A percentile compares a stretch with the other conserved stretches of the same genome.
phyloP scores from a whole-genome alignment of 2,329 filamentous ascomycete species.

The Dothistroma pini region DNA sequence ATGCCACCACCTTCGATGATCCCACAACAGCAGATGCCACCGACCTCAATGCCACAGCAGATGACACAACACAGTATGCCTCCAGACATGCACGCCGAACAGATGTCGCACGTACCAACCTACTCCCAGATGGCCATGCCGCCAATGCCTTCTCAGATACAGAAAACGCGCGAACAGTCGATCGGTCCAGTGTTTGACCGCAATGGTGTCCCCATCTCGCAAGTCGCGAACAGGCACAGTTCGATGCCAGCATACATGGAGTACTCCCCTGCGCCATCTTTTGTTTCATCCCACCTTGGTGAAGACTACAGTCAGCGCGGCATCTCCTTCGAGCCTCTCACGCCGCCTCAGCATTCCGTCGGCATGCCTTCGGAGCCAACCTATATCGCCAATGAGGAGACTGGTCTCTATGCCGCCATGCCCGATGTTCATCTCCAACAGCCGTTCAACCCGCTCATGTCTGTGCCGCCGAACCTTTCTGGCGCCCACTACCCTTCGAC shows the following conservation, averaged over 20 bases:
- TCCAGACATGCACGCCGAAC: constrained; percentile 57
- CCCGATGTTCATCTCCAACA: constrained; percentile 78
- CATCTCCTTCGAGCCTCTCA: constrained; percentile 94
- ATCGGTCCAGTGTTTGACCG: constrained; percentile 78
- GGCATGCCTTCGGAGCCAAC: constrained; percentile 83
- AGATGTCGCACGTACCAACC: constrained; percentile 59
- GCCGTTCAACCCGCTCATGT: constrained; percentile 82
- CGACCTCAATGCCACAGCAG: constrained; percentile 29
- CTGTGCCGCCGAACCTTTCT: constrained; percentile 79
- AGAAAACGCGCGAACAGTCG: constrained; percentile 83
- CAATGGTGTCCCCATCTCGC: constrained; percentile 78
- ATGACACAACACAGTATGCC: constrained; percentile 34
- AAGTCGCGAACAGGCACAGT: constrained; percentile 84
- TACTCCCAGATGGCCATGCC: constrained; percentile 71
- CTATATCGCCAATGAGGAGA: constrained; percentile 98
- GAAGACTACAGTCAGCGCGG: constrained; percentile 97
- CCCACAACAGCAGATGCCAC: constrained; percentile 39
- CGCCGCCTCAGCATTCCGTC: constrained; percentile 87
- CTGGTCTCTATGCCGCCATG: constrained; percentile 90
- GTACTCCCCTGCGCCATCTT: constrained; percentile 96
- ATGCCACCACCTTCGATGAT: constrained; percentile 93
- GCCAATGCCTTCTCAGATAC: constrained; percentile 65
- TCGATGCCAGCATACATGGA: constrained; percentile 99
- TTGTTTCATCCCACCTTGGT: constrained; percentile 89
- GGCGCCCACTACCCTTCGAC: constrained; percentile 71